Evolutionary conservation across 176 grass and related monocot genomes (phyloP), one percentile per base, ranked within the genome.

Genomic region (Musa schizocarpa): DNA sequence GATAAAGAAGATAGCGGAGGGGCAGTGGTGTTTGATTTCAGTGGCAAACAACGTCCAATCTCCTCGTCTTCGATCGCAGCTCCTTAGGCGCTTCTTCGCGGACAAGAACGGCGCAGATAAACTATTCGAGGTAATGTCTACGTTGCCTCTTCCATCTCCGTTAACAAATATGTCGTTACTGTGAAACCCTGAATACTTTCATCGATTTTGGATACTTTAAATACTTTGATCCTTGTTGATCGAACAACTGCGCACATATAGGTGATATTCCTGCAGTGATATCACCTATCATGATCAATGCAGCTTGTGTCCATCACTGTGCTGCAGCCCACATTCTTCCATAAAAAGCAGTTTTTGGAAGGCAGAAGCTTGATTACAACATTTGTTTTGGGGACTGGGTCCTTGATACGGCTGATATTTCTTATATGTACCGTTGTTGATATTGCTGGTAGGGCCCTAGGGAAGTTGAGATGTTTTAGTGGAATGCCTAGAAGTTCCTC

Each of bases 251-350:
- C 34, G 4, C 3, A 43, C 34, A 43, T 43, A 43, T 43, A 5
- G 4, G 5, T 43, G 34, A 43, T 6, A 43, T 43, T 43, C 34
- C 34, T 43, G 34, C 34, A 43, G 34, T 43, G 34, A 43, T 43
- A 43, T 58, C 53, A 26, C 54, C 14, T 59, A 17, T 24, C 29
- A 22, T 74, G 50, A 43, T 3, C 9, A 63, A 25, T 88, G 77
- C 83, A 93, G 94, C 74, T 83, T 67, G 76, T 77, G 52, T 82
- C 82, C 26, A 90, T 80, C 6, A 70, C 74, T 9, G 50, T 73
- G 24, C 80, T 98, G 84, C 90, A 93, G 80, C 54, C 79, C 53
- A 53, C 58, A 55, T 91, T 91, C 85, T 83, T 93, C 68, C 53
- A 19, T 34, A 50, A n/a, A 52, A 93, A 85, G 51, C 17, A 79